Conservation (phyloP, 495 filamentous ascomycete species). For the Aspergillus sclerotioniger region DNA sequence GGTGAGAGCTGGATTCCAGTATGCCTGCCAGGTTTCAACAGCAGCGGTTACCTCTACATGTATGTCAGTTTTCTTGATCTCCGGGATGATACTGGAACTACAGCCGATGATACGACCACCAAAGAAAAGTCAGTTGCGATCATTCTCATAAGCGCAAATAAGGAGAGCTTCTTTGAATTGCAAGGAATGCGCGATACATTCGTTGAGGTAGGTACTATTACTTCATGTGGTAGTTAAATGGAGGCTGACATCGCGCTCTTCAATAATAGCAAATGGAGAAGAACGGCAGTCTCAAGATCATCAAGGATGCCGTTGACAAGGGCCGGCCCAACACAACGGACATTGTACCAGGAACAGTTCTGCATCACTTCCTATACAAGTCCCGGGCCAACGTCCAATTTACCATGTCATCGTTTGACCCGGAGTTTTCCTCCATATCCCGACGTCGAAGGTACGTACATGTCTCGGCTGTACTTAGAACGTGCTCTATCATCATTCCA, state of each 20-base stretch:
- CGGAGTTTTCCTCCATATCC: constrained; percentile 63
- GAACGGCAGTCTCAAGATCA: constrained; percentile 69
- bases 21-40: constrained; percentile 96
- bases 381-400: constrained; percentile 92
- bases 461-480: not conserved
- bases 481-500: not conserved
- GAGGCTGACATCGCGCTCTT: constrained; percentile 1
- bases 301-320: constrained; percentile 66
- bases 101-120: constrained; percentile 34
- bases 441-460: constrained; percentile 58
- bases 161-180: constrained; percentile 89
- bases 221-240: not conserved
- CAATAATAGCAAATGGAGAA: constrained; percentile 60
- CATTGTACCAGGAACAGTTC: constrained; percentile 73
- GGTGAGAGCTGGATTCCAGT: constrained; percentile 98
- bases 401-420: constrained; percentile 78
- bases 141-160: constrained; percentile 86
- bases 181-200: constrained; percentile 80
- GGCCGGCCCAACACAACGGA: constrained; percentile 69
- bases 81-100: constrained; percentile 30
- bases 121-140: constrained; percentile 81
- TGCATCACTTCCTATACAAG: constrained; percentile 94
- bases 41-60: constrained; percentile 96
- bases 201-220: constrained; percentile 52
- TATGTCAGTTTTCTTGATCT: constrained; percentile 87